Base-by-base conservation (phyloP, 2,329 filamentous ascomycete genomes). In the Teratosphaeriaceae sp. region DNA sequence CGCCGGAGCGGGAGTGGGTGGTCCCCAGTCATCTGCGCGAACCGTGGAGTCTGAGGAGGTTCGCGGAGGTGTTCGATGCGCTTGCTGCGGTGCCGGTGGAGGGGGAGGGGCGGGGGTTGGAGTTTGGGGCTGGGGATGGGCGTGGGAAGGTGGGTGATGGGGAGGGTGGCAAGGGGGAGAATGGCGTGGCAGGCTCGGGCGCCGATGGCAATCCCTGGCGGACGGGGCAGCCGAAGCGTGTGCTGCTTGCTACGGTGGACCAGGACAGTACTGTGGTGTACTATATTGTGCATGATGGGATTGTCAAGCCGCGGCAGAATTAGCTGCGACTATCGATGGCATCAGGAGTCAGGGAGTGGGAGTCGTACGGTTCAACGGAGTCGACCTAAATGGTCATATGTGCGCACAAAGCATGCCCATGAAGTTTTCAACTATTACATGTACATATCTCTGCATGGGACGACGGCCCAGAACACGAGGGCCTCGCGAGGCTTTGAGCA, bases 221-320 rank as follows among this genome's bases (percentile, higher is more conserved):
- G 47, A 63, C 55, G 18, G 65, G 45, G 18, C 38, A 50, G 44
- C 56, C 62, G 37, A 90, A 89, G 69, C 73, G 85, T 47, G 62
- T 89, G 9, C 60, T 90, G n/a, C 69, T 92, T 40, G 85, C 83
- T 13, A 84, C 82, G 2, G 69, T 88, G 37, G 82, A 88, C 59
- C 79, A 84, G 55, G 86, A 92, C 65, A 89, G 85, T 51, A 90
- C 86, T 0, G 75, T 92, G 15, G 83, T 87, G 30, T 92, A 90
- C 65, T 92, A 92, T 60, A 75, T 89, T 49, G 78, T 90, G 62
- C 85, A 90, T 56, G 85, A 90, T 62, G 86, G 85, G n/a, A 80
- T 89, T 50, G 84, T 90, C 41, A 92, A 90, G 69, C 86, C 86
- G 19, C 74, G 86, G 44, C 86, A 90, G 63, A 92, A 92, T 61